phyloP scores from a whole-genome alignment of 768 basidiomycete species.

The Amanita molliuscula region DNA sequence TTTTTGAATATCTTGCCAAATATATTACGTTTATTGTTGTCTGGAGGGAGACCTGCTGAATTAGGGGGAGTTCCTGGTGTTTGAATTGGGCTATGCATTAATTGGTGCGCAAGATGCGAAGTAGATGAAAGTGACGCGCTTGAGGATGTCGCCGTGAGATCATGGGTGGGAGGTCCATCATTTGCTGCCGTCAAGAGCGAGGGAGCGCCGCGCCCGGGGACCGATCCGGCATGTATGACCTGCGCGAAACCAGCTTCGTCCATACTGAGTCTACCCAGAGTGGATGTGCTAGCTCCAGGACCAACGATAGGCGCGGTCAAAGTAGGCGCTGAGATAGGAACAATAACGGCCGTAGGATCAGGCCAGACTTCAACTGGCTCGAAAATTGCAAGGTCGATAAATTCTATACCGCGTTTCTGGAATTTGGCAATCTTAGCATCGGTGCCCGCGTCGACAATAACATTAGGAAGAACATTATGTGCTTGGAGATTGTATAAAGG shows the following conservation, averaged over 20 bases:
- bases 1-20: slow-evolving; percentile 68
- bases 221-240: not conserved
- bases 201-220: not conserved
- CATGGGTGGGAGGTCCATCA: slow-evolving; percentile 11
- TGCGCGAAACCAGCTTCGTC: slow-evolving; percentile 17
- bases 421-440: slow-evolving; percentile 81
- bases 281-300: slow-evolving; percentile 6
- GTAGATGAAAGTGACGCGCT: slow-evolving; percentile 17
- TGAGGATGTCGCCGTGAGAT: slow-evolving; percentile 16
- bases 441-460: slow-evolving; percentile 80
- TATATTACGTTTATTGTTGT: slow-evolving; percentile 38
- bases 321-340: not conserved
- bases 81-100: not conserved
- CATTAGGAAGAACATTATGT: slow-evolving; percentile 81
- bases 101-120: slow-evolving; percentile 1
- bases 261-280: slow-evolving; percentile 14
- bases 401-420: slow-evolving; percentile 59
- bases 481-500: slow-evolving; percentile 83
- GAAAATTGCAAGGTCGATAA: slow-evolving; percentile 67
- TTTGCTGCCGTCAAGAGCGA: not conserved
- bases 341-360: slow-evolving; percentile 15
- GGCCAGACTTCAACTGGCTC: slow-evolving; percentile 76
- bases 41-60: slow-evolving; percentile 1
- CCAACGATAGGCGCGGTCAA: not conserved
- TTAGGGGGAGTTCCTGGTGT: slow-evolving; percentile 9